Conservation (phyloP, 768 basidiomycete genomes). For the Cyclocybe aegerita region DNA sequence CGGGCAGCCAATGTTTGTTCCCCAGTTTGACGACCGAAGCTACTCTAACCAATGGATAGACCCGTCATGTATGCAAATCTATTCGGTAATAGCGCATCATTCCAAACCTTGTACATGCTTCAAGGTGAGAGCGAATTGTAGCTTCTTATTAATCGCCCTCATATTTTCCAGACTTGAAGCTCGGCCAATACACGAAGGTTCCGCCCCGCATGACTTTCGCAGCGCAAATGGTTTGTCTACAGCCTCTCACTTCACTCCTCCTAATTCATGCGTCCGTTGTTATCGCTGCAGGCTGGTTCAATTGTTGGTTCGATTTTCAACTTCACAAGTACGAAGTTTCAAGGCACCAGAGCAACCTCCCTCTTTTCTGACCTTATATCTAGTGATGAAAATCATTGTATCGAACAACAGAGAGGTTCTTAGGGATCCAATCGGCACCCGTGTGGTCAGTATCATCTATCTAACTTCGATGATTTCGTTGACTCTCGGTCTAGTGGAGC, state of each 20-base stretch:
- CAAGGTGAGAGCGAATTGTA: constrained; percentile 32
- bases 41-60: constrained; percentile 19
- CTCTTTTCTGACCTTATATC: background rate
- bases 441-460: constrained; percentile 31
- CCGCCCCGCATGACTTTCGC: constrained; percentile 63
- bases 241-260: background rate
- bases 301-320: constrained; percentile 53
- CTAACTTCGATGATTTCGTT: background rate
- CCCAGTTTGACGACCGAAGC: background rate
- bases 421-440: constrained; percentile 47
- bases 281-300: constrained; percentile 32
- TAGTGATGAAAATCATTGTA: constrained; percentile 52
- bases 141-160: constrained; percentile 14
- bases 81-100: constrained; percentile 51
- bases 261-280: background rate
- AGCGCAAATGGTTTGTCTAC: constrained; percentile 44
- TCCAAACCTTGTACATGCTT: constrained; percentile 52
- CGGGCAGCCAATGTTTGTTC: constrained; percentile 43
- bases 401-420: constrained; percentile 43
- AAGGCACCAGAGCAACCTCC: background rate
- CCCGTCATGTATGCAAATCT: constrained; percentile 57
- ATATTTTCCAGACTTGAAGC: constrained; percentile 50
- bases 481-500: constrained; percentile 34
- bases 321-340: constrained; percentile 36
- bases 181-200: constrained; percentile 67